phyloP scores from a whole-genome alignment of 2,329 filamentous ascomycete species.

The Pseudodiploospora longispora region DNA sequence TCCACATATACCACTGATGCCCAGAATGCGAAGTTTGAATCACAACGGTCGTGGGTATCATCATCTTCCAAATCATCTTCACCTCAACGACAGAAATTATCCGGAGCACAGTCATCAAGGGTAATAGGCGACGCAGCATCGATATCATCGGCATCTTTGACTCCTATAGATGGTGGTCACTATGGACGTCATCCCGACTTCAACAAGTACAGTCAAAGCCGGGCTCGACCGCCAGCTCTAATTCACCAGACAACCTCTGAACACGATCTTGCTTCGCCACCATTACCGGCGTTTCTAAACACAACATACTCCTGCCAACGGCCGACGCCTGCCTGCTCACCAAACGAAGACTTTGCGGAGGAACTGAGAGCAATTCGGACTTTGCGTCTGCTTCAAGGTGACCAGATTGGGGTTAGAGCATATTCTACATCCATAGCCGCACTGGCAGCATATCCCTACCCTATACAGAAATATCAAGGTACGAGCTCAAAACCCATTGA shows the following conservation, averaged over 20 bases:
- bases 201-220: neutral
- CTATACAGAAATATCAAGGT: slow-evolving; percentile 34
- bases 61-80: no score
- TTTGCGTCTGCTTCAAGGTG: slow-evolving; percentile 60
- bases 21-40: no score
- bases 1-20: no score
- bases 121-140: no score
- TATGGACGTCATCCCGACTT: no score
- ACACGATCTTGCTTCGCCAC: slow-evolving; percentile 57
- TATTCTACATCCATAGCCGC: slow-evolving; percentile 84
- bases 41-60: no score
- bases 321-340: slow-evolving; percentile 58
- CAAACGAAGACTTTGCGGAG: slow-evolving; percentile 68
- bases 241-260: slow-evolving; percentile 70
- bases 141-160: no score
- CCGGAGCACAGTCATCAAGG: no score
- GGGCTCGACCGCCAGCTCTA: slow-evolving; percentile 31
- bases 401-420: slow-evolving; percentile 73
- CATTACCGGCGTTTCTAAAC: slow-evolving; percentile 58
- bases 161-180: no score
- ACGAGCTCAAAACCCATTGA: slow-evolving; percentile 10
- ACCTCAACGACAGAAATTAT: no score
- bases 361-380: slow-evolving; percentile 68
- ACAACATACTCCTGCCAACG: slow-evolving; percentile 70
- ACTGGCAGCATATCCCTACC: slow-evolving; percentile 68